These are phyloP conservation scores for Fusarium sambucinum DNA, from an alignment of 2,329 filamentous ascomycete genomes.

Conservation along the genomic window DNA sequence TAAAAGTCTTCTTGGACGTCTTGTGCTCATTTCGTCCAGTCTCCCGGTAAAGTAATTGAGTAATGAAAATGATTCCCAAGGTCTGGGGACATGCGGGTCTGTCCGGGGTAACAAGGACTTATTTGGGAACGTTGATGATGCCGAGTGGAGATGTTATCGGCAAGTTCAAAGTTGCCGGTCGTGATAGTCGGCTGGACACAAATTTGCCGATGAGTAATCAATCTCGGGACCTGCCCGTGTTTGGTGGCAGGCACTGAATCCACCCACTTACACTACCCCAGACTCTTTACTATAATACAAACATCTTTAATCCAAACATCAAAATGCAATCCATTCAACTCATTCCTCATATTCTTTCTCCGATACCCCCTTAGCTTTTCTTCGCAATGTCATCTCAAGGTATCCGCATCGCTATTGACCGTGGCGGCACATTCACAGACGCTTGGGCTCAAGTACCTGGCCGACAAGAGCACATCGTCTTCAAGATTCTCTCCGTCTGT, in stretches of 20 bases:
- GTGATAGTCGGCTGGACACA: constrained; percentile 6
- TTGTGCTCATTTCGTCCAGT: constrained; percentile 31
- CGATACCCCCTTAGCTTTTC: not conserved
- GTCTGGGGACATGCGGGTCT: constrained; percentile 30
- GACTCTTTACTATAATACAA: constrained; percentile 33
- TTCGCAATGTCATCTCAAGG: constrained; percentile 41
- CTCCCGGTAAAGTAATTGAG: constrained; percentile 16
- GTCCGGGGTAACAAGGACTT: constrained; percentile 30
- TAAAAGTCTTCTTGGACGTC: constrained; percentile 43
- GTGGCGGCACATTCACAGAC: constrained; percentile 49
- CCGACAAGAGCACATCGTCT: constrained; percentile 40
- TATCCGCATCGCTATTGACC: constrained; percentile 48
- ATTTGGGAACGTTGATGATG: constrained; percentile 8
- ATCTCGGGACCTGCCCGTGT: not conserved
- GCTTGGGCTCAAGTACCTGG: constrained; percentile 43
- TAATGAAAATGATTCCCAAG: constrained; percentile 25
- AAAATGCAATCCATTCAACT: constrained; percentile 3
- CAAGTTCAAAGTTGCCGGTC: constrained; percentile 21
- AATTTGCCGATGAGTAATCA: constrained; percentile 35
- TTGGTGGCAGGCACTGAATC: not conserved
- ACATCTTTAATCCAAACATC: constrained; percentile 25
- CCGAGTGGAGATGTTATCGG: constrained; percentile 29
- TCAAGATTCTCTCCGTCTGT: constrained; percentile 63
- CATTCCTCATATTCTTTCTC: not conserved
- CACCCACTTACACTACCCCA: constrained; percentile 24